phyloP scores from a whole-genome alignment of 148 eudicot species.

The Cornus controversa region DNA sequence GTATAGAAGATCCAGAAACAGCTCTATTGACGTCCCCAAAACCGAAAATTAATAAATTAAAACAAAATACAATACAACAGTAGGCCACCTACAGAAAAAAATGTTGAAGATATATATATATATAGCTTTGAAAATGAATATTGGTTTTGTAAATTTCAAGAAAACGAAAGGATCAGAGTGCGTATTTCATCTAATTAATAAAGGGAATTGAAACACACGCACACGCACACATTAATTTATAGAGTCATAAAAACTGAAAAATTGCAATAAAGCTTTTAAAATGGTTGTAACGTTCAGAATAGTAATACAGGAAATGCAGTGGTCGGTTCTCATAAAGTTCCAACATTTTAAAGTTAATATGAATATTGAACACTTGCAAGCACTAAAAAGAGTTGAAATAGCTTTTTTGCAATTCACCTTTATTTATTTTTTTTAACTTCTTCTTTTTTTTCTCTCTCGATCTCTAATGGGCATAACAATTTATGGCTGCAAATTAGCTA shows the following conservation, averaged over 20 bases:
- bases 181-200: neutral
- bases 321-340: neutral
- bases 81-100: too few species aligned
- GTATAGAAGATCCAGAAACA: neutral
- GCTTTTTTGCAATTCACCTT: neutral
- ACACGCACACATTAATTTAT: neutral
- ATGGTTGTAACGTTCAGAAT: neutral
- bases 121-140: neutral
- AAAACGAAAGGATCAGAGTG: neutral
- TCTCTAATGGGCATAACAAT: neutral
- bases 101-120: neutral
- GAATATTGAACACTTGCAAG: neutral
- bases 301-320: neutral
- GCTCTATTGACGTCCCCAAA: too few species aligned
- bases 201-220: neutral
- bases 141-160: neutral
- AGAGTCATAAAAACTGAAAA: neutral
- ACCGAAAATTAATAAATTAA: too few species aligned
- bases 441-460: neutral
- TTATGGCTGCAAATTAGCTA: too few species aligned
- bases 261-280: conserved; percentile 8
- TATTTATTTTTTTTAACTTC: neutral
- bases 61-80: neutral
- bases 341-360: neutral
- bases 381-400: neutral